phyloP scores from a whole-genome alignment of 345 rosid species.

The Populus davidiana region DNA sequence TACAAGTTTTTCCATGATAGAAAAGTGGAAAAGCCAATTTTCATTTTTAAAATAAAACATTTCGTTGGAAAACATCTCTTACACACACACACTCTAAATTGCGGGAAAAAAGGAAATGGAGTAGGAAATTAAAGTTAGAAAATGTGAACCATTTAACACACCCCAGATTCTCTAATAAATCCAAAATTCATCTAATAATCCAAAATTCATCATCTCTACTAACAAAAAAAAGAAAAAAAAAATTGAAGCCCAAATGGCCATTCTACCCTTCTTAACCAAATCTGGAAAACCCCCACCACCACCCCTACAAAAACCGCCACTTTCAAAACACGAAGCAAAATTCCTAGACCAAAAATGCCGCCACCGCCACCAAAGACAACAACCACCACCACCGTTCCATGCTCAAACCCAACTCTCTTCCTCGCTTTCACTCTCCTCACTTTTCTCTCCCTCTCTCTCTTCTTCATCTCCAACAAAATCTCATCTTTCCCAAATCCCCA shows the following conservation, averaged over 20 bases:
- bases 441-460: not conserved
- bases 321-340: not conserved
- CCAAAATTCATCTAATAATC: too few relatives aligned
- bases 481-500: conserved; percentile 10
- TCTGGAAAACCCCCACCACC: not conserved
- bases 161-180: not conserved
- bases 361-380: not conserved
- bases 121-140: not conserved
- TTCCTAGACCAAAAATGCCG: not conserved
- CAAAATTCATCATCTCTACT: not conserved
- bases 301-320: not conserved
- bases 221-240: not conserved
- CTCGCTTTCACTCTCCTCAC: not conserved
- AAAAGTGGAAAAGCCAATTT: too few relatives aligned
- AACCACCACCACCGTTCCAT: not conserved
- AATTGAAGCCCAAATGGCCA: not conserved
- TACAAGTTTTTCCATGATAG: too few relatives aligned
- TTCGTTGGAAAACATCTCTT: too few relatives aligned
- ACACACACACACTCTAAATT: not conserved
- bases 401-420: conserved; percentile 10
- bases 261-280: not conserved
- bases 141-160: not conserved
- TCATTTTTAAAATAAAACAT: too few relatives aligned
- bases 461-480: not conserved
- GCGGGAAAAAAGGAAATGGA: not conserved